These are phyloP conservation scores for Solanum lycopersicoides DNA, from an alignment of 257 asterid species.

Conservation along the genomic window DNA sequence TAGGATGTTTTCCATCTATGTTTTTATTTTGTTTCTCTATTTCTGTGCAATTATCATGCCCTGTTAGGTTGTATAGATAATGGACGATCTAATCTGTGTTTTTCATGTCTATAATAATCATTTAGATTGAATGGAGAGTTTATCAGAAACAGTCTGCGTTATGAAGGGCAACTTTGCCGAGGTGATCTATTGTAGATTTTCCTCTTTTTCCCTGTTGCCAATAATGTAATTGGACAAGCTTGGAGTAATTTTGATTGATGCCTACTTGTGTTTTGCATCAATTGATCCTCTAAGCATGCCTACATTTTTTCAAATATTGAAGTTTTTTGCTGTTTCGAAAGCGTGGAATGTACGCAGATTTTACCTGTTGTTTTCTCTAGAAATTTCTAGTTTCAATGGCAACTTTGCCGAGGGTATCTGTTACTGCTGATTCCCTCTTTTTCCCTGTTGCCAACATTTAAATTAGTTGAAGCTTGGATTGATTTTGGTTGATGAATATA, in stretches of 20 bases:
- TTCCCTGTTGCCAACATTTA: constrained; percentile 62
- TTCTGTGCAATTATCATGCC: not conserved
- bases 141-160: too few species aligned
- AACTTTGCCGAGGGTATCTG: constrained; percentile 64
- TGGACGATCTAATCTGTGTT: not conserved
- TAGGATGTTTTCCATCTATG: constrained; percentile 6
- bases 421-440: constrained; percentile 39
- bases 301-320: not conserved
- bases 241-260: not conserved
- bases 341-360: not conserved
- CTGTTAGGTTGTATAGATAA: not conserved
- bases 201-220: constrained; percentile 15
- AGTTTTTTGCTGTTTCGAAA: not conserved
- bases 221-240: not conserved
- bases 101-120: not conserved
- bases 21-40: too few species aligned
- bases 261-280: not conserved
- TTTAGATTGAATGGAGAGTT: not conserved
- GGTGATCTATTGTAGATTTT: not conserved
- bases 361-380: not conserved
- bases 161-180: constrained; percentile 6
- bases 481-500: not conserved
- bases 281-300: not conserved
- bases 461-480: constrained; percentile 1
- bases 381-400: not conserved